phyloP scores from a whole-genome alignment of 2,329 filamentous ascomycete species.

The Scedosporium aurantiacum region DNA sequence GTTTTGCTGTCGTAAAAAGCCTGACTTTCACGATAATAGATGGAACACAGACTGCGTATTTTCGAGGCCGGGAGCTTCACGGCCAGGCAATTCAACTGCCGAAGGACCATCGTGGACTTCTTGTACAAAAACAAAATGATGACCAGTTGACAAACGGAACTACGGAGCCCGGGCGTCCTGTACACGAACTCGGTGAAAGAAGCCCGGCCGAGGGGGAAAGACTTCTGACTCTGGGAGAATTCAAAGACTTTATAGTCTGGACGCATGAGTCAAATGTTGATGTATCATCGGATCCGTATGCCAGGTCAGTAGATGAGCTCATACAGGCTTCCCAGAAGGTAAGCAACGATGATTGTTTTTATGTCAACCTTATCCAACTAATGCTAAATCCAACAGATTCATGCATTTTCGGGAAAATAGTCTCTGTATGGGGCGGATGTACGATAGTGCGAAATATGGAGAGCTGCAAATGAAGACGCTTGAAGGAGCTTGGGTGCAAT shows the following conservation, averaged over 20 bases:
- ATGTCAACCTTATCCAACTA: too few species aligned
- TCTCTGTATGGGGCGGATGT: too few species aligned
- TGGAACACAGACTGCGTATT: constrained; percentile 47
- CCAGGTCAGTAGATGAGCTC: constrained; percentile 73
- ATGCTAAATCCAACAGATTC: not conserved
- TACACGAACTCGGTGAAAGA: constrained; percentile 31
- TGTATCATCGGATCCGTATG: constrained; percentile 51
- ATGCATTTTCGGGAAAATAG: not conserved
- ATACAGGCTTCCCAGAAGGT: constrained; percentile 60
- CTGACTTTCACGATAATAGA: constrained; percentile 24
- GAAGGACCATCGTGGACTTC: constrained; percentile 55
- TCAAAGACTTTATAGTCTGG: constrained; percentile 75
- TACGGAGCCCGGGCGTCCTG: constrained; percentile 13
- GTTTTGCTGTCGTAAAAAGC: not conserved
- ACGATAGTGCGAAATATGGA: too few species aligned
- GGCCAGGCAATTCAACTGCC: constrained; percentile 59
- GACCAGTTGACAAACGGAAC: constrained; percentile 19
- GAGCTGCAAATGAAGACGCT: too few species aligned
- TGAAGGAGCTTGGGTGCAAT: too few species aligned
- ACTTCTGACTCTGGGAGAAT: constrained; percentile 54
- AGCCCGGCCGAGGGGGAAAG: constrained; percentile 28
- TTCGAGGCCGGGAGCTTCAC: constrained; percentile 69
- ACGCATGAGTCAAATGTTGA: constrained; percentile 61
- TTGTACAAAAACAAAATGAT: constrained; percentile 36
- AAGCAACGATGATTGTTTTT: not conserved